Evolutionary conservation across 345 rosid species (phyloP), one percentile per base, ranked within the genome.

Genomic region (Firmiana major): DNA sequence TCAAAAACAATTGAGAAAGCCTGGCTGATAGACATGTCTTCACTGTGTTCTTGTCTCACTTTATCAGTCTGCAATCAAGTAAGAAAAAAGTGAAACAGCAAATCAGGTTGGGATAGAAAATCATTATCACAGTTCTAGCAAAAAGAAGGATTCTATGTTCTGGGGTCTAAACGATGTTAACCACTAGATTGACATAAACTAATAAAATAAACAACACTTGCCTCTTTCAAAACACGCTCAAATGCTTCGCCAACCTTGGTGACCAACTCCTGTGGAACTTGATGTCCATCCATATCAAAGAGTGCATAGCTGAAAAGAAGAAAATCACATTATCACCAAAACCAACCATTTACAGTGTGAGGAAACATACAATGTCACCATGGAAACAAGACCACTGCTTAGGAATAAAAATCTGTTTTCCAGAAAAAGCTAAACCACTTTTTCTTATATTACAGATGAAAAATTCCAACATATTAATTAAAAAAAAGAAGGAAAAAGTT

Each of bases 171-270:
- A 22, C 55, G 42, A 74, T 59, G 77, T 22, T 38, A 15, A 22
- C 15, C 21, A 22, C 26, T 22, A 16, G 42, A 59, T 24, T 49
- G 59, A 31, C 45, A 71, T 51, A 21, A 46, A 15, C 45, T 31
- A 31, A 31, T 31, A 28, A 51, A 71, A 70, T 34, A 51, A 19
- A 71, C 5, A 71, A 34, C 1, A 69, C 90, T 54, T 81, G 82
- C 98, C 97, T 92, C 99, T 78, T 91, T 81, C 83, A 96, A 82
- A 74, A 96, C 90, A 40, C 49, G 78, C 88, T 92, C 97, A 86
- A 96, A 96, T 49, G 79, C 84, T 84, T 86, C 85, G 38, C 99
- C 97, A 68, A 93, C 97, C 63, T 84, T 63, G 0, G 91, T 82
- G 68, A 92, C 98, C 79, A 96, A 81, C 69, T 90, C 94, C 82